Conservation (phyloP, 306 rosid species). For the Castanea crenata region DNA sequence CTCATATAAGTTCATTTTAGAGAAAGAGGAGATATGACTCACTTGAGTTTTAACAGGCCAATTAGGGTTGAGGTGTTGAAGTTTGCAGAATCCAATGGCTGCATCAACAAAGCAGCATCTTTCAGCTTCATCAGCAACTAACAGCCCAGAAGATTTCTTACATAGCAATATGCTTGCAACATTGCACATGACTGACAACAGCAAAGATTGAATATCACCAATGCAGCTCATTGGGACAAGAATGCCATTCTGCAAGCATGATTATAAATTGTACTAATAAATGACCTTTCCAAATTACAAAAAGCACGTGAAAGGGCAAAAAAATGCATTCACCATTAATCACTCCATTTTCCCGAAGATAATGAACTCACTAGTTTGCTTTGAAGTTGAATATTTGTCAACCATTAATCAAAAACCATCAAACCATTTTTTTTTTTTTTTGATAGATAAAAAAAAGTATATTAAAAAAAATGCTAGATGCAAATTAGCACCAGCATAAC, state of each 20-base stretch:
- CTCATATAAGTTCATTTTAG: constrained; percentile 24
- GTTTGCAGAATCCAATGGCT: constrained; percentile 84
- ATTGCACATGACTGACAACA: constrained; percentile 77
- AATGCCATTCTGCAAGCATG: constrained; percentile 58
- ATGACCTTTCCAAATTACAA: constrained; percentile 11
- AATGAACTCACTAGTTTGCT: constrained; percentile 8
- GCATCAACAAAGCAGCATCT: constrained; percentile 80
- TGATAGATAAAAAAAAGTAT: no score
- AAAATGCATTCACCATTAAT: constrained; percentile 11
- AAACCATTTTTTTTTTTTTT: neutral
- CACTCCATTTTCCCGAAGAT: constrained; percentile 1
- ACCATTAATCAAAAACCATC: neutral
- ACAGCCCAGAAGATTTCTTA: constrained; percentile 53
- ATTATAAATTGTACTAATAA: constrained; percentile 25
- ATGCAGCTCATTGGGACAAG: constrained; percentile 50
- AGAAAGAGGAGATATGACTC: constrained; percentile 28
- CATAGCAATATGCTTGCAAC: constrained; percentile 49
- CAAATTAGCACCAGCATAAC: no score
- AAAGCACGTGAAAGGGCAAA: constrained; percentile 23
- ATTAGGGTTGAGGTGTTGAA: constrained; percentile 71
- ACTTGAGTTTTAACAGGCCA: constrained; percentile 75
- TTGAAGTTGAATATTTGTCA: neutral
- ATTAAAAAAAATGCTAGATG: no score
- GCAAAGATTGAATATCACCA: constrained; percentile 72
- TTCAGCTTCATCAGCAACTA: constrained; percentile 57